Conservation (phyloP, 345 rosid species). For the Hibiscus mutabilis region DNA sequence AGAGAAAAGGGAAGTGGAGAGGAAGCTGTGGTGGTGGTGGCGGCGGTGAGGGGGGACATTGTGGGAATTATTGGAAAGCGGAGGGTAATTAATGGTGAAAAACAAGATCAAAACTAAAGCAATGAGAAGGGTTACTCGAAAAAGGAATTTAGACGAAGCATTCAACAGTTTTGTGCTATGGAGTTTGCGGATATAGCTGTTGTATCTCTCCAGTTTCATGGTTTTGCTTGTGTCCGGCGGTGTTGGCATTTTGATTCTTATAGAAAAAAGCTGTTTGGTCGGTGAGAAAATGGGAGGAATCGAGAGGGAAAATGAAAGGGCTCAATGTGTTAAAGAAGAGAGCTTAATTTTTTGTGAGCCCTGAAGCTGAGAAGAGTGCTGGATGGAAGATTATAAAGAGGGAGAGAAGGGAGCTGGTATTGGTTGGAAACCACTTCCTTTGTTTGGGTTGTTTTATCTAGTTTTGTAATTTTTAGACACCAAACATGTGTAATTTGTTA, state of each 20-base stretch:
- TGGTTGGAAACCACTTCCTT: slow-evolving; percentile 9
- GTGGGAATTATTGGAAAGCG: slow-evolving; percentile 41
- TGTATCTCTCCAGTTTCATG: slow-evolving; percentile 80
- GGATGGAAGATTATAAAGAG: neutral
- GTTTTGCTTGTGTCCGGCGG: slow-evolving; percentile 67
- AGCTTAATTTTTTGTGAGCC: neutral
- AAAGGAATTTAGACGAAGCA: slow-evolving; percentile 81
- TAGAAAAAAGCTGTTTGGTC: neutral
- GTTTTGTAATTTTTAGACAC: no score
- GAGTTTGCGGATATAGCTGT: slow-evolving; percentile 69
- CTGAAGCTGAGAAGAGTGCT: slow-evolving; percentile 3
- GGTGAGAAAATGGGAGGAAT: neutral
- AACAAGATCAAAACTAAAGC: slow-evolving; percentile 70
- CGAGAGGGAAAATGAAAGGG: neutral
- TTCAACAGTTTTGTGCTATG: slow-evolving; percentile 67
- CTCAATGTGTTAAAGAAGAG: neutral
- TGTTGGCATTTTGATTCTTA: slow-evolving; percentile 38
- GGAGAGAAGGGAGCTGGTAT: neutral
- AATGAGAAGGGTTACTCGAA: slow-evolving; percentile 70
- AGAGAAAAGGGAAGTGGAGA: slow-evolving; percentile 39
- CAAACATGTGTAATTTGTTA: no score
- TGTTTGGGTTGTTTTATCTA: neutral
- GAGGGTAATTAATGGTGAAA: slow-evolving; percentile 76
- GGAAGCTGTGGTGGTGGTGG: slow-evolving; percentile 27
- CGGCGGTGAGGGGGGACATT: slow-evolving; percentile 17